Evolutionary conservation across 192 early-diverging fungal genomes (phyloP), one percentile per base, ranked within the genome.

Genomic region (Geranomyces michiganensis): DNA sequence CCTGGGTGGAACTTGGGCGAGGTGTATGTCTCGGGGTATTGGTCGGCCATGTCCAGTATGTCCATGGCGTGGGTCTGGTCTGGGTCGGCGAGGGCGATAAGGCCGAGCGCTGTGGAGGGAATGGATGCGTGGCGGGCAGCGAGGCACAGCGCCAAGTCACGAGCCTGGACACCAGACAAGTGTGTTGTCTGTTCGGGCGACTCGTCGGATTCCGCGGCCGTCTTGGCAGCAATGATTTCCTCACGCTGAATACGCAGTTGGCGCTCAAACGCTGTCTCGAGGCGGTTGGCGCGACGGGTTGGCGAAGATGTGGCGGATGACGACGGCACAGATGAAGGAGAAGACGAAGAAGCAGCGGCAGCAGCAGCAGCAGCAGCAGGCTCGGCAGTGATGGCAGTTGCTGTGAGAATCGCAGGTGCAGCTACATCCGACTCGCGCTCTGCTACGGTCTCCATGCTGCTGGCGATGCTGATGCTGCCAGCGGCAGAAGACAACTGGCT

Each of bases 1-100:
- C 84, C 84, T 15, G 79, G 79, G 64, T 85, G 84, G 51, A 79
- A 73, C n/a, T 74, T 71, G 13, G 84, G 79, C 14, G 72, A 51
- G 44, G 81, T 79, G 63, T 76, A 80, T 17, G 76, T 78, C 27
- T 80, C 79, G 0, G 72, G 64, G 26, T 60, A 68, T 15, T 73
- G 51, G 12, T 81, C 72, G 33, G 76, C 77, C 56, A 84, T 65
- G 59, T 86, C 84, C 0, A 69, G n/a, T 43, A 77, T 74, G 56
- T 86, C 82, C 22, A 58, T 19, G 12, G 63, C 65, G 27, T 53
- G 41, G 15, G 74, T 76, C 12, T 74, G 51, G 46, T 62, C 32
- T 17, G 81, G 67, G 48, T 81, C 82, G 30, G 82, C 72, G 43
- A 70, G 72, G 13, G 82, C 81, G 29, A 86, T 84, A 46, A 86